Evolutionary conservation across 2,329 filamentous ascomycete species (phyloP).

Genomic region (Pezizomycotina sp.): DNA sequence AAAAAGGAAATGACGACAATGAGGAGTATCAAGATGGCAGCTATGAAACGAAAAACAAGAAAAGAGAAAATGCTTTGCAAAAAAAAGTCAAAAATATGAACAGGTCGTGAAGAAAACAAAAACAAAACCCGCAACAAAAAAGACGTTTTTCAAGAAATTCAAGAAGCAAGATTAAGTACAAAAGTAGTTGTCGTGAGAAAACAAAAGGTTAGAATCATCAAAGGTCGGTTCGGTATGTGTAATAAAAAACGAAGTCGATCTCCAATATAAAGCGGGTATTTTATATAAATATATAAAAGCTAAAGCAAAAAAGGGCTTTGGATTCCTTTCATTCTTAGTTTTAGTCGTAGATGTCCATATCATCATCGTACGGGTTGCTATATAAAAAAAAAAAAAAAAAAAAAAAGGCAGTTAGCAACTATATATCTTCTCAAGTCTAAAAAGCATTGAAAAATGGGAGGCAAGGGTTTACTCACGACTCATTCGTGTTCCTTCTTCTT

Average conservation of each 20-base stretch:
- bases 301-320: too few species aligned
- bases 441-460: not conserved
- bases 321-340: too few species aligned
- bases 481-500: conserved; percentile 14
- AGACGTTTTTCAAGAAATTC: conserved; percentile 21
- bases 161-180: too few species aligned
- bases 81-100: conserved; percentile 22
- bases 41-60: not conserved
- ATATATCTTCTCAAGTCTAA: conserved; percentile 3
- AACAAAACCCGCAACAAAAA: conserved; percentile 29
- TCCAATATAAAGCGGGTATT: too few species aligned
- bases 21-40: conserved; percentile 2
- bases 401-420: conserved; percentile 6
- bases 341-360: too few species aligned
- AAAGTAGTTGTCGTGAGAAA: too few species aligned
- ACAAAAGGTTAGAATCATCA: too few species aligned
- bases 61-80: conserved; percentile 16
- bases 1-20: conserved; percentile 15
- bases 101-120: conserved; percentile 20
- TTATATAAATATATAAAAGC: too few species aligned
- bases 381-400: too few species aligned
- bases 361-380: too few species aligned
- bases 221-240: too few species aligned
- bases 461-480: conserved; percentile 14
- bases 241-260: too few species aligned